These are phyloP conservation scores for Candida fluviatilis DNA, from an alignment of 805 yeast genomes.

Conservation along the genomic window DNA sequence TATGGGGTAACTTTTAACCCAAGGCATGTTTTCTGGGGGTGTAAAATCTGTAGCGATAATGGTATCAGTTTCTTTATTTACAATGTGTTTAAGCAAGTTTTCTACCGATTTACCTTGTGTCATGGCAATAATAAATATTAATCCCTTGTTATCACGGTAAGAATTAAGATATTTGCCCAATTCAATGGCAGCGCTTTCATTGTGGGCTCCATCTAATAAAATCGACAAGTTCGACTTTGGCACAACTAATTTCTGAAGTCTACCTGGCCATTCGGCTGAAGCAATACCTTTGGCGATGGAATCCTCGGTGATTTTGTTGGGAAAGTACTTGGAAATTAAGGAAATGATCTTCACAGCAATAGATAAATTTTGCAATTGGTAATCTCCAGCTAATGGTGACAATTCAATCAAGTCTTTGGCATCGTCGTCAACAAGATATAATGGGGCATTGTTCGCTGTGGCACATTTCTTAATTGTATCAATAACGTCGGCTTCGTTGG, in stretches of 20 bases:
- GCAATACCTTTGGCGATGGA: constrained; percentile 49
- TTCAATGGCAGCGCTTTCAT: constrained; percentile 77
- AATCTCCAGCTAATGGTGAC: constrained; percentile 66
- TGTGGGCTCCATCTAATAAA: constrained; percentile 91
- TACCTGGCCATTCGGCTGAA: constrained; percentile 77
- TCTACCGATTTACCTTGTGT: constrained; percentile 67
- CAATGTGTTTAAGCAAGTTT: constrained; percentile 47
- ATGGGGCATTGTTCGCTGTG: constrained; percentile 17
- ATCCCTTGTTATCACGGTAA: constrained; percentile 20
- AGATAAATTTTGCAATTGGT: constrained; percentile 67
- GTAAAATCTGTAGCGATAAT: constrained; percentile 64
- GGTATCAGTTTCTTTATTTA: constrained; percentile 44
- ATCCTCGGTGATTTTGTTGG: constrained; percentile 25
- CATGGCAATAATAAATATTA: constrained; percentile 66
- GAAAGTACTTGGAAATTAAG: constrained; percentile 15
- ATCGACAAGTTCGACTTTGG: constrained; percentile 24
- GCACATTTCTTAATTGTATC: constrained; percentile 42
- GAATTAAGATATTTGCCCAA: constrained; percentile 48
- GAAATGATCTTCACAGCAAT: constrained; percentile 61
- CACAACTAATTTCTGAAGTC: constrained; percentile 52
- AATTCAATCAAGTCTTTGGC: constrained; percentile 7
- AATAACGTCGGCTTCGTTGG: constrained; percentile 53
- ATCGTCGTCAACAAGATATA: constrained; percentile 20
- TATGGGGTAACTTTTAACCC: constrained; percentile 58
- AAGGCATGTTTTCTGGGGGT: constrained; percentile 86